Percentiles rank a stretch among this genome's conserved stretches.
Evolutionary conservation across 495 filamentous ascomycete species (phyloP).

Genomic region (Tuber calosporum): DNA sequence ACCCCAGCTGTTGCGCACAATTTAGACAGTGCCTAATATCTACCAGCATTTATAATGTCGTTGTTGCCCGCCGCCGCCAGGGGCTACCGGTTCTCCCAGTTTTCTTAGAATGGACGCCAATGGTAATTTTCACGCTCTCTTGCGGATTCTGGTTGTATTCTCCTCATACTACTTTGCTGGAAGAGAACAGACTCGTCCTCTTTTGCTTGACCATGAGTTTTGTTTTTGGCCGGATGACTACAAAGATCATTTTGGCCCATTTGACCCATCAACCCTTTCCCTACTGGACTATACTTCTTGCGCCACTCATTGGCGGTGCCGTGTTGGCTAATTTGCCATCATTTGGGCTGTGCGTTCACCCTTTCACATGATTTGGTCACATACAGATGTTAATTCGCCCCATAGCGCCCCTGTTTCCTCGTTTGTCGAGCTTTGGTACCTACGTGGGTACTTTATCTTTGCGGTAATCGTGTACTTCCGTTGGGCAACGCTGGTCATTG

Average conservation of each 20-base stretch:
- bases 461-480: constrained; percentile 75
- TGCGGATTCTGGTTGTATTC: constrained; percentile 79
- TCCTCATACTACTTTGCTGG: constrained; percentile 69
- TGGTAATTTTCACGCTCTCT: constrained; percentile 66
- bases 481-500: constrained; percentile 87
- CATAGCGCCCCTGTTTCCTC: constrained; percentile 50
- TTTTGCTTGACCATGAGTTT: constrained; percentile 92
- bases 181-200: constrained; percentile 76
- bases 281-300: constrained; percentile 87
- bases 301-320: constrained; percentile 76
- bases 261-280: constrained; percentile 89
- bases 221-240: constrained; percentile 99
- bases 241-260: constrained; percentile 97
- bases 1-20: background rate
- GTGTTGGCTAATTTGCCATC: constrained; percentile 73
- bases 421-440: constrained; percentile 65
- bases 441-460: constrained; percentile 73
- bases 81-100: constrained; percentile 72
- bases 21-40: background rate
- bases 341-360: constrained; percentile 54
- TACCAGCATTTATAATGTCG: constrained; percentile 61
- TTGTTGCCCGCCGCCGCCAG: constrained; percentile 62
- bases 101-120: constrained; percentile 91
- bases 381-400: background rate
- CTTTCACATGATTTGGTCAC: background rate